Conservation (phyloP, 495 filamentous ascomycete species). For the Daldinia childiae region DNA sequence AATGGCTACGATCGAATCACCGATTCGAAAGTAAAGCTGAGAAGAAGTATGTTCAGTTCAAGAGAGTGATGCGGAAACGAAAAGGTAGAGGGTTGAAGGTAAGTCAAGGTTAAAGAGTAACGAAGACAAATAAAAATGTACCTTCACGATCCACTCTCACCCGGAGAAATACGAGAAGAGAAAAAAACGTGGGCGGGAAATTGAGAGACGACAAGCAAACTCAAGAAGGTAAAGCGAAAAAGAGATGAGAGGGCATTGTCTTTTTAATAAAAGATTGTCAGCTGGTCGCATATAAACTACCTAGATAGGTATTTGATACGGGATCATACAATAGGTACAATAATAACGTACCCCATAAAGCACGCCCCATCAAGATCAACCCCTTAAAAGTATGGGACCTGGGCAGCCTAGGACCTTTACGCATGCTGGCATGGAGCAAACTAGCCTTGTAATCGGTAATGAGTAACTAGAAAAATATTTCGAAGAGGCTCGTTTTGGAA, state of each 20-base stretch:
- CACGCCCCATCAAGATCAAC: slow-evolving; percentile 27
- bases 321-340: background rate
- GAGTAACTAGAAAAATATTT: slow-evolving; percentile 17
- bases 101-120: slow-evolving; percentile 20
- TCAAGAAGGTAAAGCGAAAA: slow-evolving; percentile 9
- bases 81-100: slow-evolving; percentile 8
- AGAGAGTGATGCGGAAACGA: slow-evolving; percentile 23
- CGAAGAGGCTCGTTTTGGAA: slow-evolving; percentile 22
- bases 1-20: slow-evolving; percentile 27
- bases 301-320: background rate
- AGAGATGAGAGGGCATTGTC: slow-evolving; percentile 23
- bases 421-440: no score
- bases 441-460: slow-evolving; percentile 23
- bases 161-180: slow-evolving; percentile 21
- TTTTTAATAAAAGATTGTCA: slow-evolving; percentile 21
- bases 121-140: slow-evolving; percentile 18
- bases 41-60: slow-evolving; percentile 19
- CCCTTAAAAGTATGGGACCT: slow-evolving; percentile 37
- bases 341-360: slow-evolving; percentile 12
- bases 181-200: slow-evolving; percentile 19
- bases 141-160: slow-evolving; percentile 26
- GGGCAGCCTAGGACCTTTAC: no score
- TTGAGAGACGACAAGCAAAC: slow-evolving; percentile 22
- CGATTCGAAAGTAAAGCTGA: slow-evolving; percentile 23
- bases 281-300: slow-evolving; percentile 5